Percentiles rank a stretch among this genome's conserved stretches.
phyloP scores from a whole-genome alignment of 192 early-diverging fungal species.

The Linnemannia exigua region DNA sequence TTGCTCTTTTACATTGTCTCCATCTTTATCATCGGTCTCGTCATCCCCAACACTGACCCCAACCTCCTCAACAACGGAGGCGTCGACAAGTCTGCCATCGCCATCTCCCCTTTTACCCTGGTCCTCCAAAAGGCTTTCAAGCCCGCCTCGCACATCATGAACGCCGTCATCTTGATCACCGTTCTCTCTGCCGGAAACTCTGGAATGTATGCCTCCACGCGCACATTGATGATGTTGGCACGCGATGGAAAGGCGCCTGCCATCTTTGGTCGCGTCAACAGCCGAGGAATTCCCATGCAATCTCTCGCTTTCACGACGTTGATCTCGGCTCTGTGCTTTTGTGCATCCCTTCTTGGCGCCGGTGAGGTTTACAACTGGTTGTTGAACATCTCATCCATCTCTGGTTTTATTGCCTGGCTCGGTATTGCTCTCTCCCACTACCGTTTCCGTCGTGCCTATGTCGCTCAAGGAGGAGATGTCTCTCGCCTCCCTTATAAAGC shows the following conservation, averaged over 20 bases:
- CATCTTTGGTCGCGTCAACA: slow-evolving; percentile 62
- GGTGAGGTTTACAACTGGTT: slow-evolving; percentile 77
- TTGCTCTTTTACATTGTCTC: slow-evolving; percentile 77
- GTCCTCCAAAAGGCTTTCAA: slow-evolving; percentile 70
- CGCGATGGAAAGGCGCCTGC: slow-evolving; percentile 74
- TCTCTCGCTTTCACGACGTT: slow-evolving; percentile 65
- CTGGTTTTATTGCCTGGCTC: slow-evolving; percentile 90
- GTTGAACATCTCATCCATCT: slow-evolving; percentile 79
- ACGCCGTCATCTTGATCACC: slow-evolving; percentile 80
- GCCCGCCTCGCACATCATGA: slow-evolving; percentile 75
- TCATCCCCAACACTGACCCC: slow-evolving; percentile 74
- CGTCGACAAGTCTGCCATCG: slow-evolving; percentile 57
- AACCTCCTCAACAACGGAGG: slow-evolving; percentile 55
- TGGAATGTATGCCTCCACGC: slow-evolving; percentile 76
- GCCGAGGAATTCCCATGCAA: slow-evolving; percentile 73
- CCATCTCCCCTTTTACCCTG: slow-evolving; percentile 75
- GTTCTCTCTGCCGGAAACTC: slow-evolving; percentile 84
- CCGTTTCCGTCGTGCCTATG: slow-evolving; percentile 87
- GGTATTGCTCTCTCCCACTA: slow-evolving; percentile 88
- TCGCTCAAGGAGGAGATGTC: slow-evolving; percentile 74
- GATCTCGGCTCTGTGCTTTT: slow-evolving; percentile 72
- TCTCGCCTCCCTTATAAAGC: slow-evolving; percentile 81
- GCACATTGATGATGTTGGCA: slow-evolving; percentile 75
- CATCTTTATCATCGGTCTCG: slow-evolving; percentile 78
- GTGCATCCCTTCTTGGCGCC: slow-evolving; percentile 66